Evolutionary conservation across 129 eudicot genomes (phyloP), one percentile per base, ranked within the genome.

Genomic region (Kitagawia praeruptora): DNA sequence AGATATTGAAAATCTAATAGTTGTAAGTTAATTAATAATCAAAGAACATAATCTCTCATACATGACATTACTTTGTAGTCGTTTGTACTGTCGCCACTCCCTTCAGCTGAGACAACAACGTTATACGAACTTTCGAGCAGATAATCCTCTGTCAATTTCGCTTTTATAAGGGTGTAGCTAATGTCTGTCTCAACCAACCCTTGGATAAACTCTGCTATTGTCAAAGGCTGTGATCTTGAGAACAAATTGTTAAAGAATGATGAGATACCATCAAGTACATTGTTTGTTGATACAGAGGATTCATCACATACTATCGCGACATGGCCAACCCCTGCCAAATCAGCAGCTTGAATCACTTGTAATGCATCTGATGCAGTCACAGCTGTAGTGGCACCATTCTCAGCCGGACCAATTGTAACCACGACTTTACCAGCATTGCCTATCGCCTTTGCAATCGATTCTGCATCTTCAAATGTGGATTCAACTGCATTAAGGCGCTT

Each of bases 1-100:
- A 61, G 31, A 23, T 6, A 61, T 10, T 3, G 41, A 67, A 28
- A 42, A 11, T 2, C 45, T 23, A 11, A 21, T 40, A 9, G 27
- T 25, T 42, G 27, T 23, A 41, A 44, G 77, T n/a, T 23, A 44
- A 44, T 73, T 73, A 27, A 46, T 28, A 4, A 46, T 74, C 25
- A 87, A 31, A 79, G 44, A 74, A 74, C 75, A 45, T 47, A 39
- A 85, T 83, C 78, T 31, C 73, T 91, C 93, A 91, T 94, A 92
- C 99, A 96, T 96, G 92, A 90, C 99, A 96, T 96, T 95, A 95
- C 99, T 96, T 96, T 96, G 94, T 87, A 92, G 99, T 90, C 99
- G 92, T 86, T 85, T 78, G 83, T 87, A 79, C 70, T 87, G 19
- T 9, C 34, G 34, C 5, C 69, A 9, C 83, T 85, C 77, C 93